Evolutionary conservation across 345 rosid genomes (phyloP), one percentile per base, ranked within the genome.

Genomic region (Salix purpurea): DNA sequence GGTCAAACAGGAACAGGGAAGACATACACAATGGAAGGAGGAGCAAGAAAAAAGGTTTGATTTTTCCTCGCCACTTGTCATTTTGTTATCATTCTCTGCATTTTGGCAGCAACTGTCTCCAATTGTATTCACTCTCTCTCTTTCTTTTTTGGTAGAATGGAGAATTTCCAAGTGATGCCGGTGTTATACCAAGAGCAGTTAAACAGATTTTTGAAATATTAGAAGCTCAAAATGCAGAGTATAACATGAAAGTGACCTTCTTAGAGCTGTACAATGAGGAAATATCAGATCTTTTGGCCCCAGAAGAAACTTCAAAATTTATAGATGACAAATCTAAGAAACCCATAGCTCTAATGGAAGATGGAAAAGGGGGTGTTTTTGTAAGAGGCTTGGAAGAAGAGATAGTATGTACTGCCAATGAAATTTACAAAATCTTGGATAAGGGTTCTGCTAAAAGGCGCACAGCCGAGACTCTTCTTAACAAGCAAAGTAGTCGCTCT

Each of bases 21-120:
- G 81, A 96, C 99, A 21, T 96, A 96, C 86, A 96, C 98, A 1
- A 96, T 96, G 99, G 99, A 96, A 88, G 99, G 99, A 78, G 99
- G 97, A 75, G 92, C 89, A 28, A 87, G 99, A 86, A 96, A 91
- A 86, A 96, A 93, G 96, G 98, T 95, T 72, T 46, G 62, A 4
- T 23, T 42, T 37, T 72, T 64, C 37, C 72, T 8, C 19, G 28
- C 48, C 26, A 66, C 62, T 11, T 15, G 0, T 5, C 12, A 19
- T 4, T 6, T 44, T 21, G 10, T 5, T 71, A 58, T 76, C 7
- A 4, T 58, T 21, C 80, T 62, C 67, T 36, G 32, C 10, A 68
- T 58, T 77, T 44, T 40, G 32, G 50, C n/a, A 52, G 18, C 26
- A 21, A 70, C 28, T 52, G 37, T 56, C 78, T 75, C 79, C 80